Conservation (phyloP, 176 grass and related monocot species). For the Avena eriantha region DNA sequence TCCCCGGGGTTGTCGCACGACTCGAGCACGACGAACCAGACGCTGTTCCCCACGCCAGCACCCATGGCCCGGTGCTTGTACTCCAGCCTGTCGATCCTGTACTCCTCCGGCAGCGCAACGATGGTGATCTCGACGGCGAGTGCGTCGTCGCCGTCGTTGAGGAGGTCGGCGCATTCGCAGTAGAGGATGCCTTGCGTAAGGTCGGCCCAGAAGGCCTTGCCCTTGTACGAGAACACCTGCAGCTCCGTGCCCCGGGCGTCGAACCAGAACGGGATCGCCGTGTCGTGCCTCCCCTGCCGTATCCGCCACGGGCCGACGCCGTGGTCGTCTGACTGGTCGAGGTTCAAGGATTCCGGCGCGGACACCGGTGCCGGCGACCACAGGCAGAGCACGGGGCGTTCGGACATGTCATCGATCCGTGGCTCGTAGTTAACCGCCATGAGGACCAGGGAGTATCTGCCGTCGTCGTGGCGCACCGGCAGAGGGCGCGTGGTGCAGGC, state of each 20-base stretch:
- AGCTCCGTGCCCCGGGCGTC: neutral
- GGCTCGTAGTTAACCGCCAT: neutral
- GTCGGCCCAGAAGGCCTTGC: neutral
- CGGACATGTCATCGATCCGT: neutral
- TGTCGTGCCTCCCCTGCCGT: neutral
- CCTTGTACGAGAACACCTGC: neutral
- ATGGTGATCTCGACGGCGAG: neutral
- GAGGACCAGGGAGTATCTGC: neutral
- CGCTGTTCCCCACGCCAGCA: neutral
- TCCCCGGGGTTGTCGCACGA: neutral
- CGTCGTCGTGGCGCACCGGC: neutral
- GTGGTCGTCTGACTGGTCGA: neutral
- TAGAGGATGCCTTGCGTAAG: neutral
- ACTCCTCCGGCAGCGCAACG: neutral
- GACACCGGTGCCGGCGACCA: neutral
- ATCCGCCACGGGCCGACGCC: neutral
- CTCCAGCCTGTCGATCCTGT: neutral
- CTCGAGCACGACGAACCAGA: neutral
- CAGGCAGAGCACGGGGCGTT: neutral
- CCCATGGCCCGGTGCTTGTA: neutral
- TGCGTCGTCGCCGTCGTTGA: neutral
- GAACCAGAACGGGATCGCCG: neutral
- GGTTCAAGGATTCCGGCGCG: too few relatives aligned
- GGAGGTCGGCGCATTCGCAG: neutral
- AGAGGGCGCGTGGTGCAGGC: neutral